Percentiles rank a stretch among this genome's conserved stretches.
phyloP scores from a whole-genome alignment of 306 rosid species.

The Dryas drummondii region DNA sequence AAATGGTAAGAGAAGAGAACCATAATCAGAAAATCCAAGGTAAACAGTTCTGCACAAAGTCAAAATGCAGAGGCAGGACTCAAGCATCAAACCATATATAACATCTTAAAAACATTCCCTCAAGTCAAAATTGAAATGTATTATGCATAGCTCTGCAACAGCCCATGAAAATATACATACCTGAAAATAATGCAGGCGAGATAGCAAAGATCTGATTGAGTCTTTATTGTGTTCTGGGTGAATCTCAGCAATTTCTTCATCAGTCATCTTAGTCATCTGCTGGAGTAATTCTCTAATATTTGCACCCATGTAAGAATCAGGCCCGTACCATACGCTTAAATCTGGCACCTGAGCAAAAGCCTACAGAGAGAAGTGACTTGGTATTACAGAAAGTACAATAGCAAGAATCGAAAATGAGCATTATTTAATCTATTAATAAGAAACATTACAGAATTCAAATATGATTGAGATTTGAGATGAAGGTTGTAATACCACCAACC shows the following conservation, averaged over 20 bases:
- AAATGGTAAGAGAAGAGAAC: constrained; percentile 1
- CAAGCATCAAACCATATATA: neutral
- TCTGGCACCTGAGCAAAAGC: constrained; percentile 92
- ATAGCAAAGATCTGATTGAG: constrained; percentile 66
- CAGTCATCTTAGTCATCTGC: constrained; percentile 83
- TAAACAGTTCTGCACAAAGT: neutral
- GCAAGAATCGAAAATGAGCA: constrained; percentile 7
- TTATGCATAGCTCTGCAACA: neutral
- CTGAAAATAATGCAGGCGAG: constrained; percentile 75
- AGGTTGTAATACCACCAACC: constrained; percentile 43
- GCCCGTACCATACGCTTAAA: constrained; percentile 81
- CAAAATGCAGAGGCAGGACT: constrained; percentile 1
- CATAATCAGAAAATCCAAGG: constrained; percentile 8
- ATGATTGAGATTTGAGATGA: neutral
- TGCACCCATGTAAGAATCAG: constrained; percentile 99
- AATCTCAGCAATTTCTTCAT: constrained; percentile 75
- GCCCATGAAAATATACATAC: constrained; percentile 30
- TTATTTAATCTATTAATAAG: constrained; percentile 13
- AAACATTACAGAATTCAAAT: neutral
- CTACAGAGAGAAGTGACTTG: constrained; percentile 37
- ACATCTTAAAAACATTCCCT: neutral
- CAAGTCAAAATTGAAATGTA: neutral
- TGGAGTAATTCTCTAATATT: constrained; percentile 71
- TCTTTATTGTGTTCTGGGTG: constrained; percentile 73
- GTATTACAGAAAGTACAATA: neutral